Evolutionary conservation across 2,329 filamentous ascomycete genomes (phyloP).

Genomic region (Knufia petricola): DNA sequence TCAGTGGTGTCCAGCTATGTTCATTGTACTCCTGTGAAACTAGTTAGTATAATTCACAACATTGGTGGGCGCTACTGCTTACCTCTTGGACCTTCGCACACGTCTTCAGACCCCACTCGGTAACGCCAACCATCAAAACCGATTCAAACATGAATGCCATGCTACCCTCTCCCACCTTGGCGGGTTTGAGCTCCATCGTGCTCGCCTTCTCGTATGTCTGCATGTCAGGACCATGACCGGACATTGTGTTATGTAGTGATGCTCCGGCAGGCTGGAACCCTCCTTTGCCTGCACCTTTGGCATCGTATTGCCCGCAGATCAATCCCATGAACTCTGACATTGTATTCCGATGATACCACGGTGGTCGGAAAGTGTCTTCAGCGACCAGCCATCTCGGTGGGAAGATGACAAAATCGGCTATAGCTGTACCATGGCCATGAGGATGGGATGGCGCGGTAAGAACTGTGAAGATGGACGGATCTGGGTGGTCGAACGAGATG

Average conservation of each 20-base stretch:
- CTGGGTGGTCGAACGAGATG: conserved; percentile 66
- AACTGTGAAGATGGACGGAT: conserved; percentile 67
- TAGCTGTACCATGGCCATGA: conserved; percentile 49
- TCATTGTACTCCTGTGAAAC: conserved; percentile 53
- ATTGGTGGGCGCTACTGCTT: conserved; percentile 7
- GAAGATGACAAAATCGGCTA: conserved; percentile 58
- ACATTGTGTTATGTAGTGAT: conserved; percentile 62
- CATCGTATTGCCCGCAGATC: conserved; percentile 52
- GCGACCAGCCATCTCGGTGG: conserved; percentile 55
- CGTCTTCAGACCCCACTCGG: conserved; percentile 61
- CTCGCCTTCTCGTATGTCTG: conserved; percentile 48
- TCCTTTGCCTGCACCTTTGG: conserved; percentile 43
- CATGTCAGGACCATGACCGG: conserved; percentile 53
- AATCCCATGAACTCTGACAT: conserved; percentile 60
- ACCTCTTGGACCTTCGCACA: conserved; percentile 59
- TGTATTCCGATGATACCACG: conserved; percentile 56
- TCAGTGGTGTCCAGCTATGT: conserved; percentile 67
- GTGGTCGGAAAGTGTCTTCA: conserved; percentile 51
- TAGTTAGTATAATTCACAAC: conserved; percentile 9
- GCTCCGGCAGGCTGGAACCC: conserved; percentile 54
- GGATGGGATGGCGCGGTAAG: conserved; percentile 46
- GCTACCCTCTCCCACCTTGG: conserved; percentile 49
- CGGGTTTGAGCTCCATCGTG: conserved; percentile 44
- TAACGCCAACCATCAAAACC: conserved; percentile 60
- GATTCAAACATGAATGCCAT: conserved; percentile 59